Evolutionary conservation across 2,329 filamentous ascomycete species (phyloP), one percentile per base, ranked within the genome.

Genomic region (Phyllosticta citrichinensis): DNA sequence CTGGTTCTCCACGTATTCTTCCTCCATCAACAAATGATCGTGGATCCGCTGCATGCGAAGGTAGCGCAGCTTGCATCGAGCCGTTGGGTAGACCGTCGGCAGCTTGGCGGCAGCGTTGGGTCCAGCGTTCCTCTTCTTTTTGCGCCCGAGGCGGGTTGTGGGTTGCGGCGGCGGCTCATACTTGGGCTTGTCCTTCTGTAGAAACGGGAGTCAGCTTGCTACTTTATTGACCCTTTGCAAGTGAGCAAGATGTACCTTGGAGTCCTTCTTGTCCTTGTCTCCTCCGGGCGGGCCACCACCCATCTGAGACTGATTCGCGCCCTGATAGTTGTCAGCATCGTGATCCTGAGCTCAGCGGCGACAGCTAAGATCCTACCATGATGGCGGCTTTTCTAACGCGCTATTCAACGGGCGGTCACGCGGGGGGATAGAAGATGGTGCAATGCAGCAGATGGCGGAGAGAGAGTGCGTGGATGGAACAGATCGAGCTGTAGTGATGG

Each of bases 1-100:
- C 77, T 99, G 94, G 75, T 99, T 99, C 81, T 97, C 93, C 64
- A 99, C 94, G 67, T 96, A 99, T 77, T 99, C 94, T 74, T 99
- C 94, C 75, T 99, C 94, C 30, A 99, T 85, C 64, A 99, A 81
- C 63, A 99, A 82, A 72, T 99, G 94, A 74, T 99, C 94, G 80
- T 99, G 95, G 69, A 97, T 91, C 71, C 94, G 87, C 79, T 99
- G 94, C 94, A 99, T 97, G 69, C 94, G 90, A 63, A 99, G 84
- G 65, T 97, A 91, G 68, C 93, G 87, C 68, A 99, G 84, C 81
- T 99, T 99, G 84, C 94, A 99, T 81, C 94, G 87, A 68, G 93
- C 94, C 57, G 92, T 97, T 61, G 94, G 94, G 74, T 90, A 97
- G 73, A 99, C 87, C 67, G 90, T 86, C 30, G 94, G 94, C 25